Evolutionary conservation across 352 stramenopile genomes (phyloP).

Genomic region (Globisporangium nagaii): DNA sequence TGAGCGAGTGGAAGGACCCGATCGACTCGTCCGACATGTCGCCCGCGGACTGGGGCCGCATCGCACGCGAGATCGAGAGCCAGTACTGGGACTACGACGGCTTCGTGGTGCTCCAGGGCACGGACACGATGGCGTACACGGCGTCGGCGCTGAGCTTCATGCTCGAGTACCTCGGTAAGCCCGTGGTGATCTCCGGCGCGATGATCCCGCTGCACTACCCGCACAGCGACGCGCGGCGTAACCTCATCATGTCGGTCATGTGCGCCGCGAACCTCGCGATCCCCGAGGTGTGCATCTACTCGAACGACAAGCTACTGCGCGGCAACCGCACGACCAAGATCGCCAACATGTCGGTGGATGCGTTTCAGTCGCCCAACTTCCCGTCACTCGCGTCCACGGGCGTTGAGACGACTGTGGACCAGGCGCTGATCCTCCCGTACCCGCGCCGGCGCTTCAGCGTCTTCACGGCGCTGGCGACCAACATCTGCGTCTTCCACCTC

Average conservation of each 20-base stretch:
- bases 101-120: constrained; percentile 97
- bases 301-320: constrained; percentile 93
- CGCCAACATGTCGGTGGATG: constrained; percentile 91
- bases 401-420: constrained; percentile 90
- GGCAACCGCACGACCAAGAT: constrained; percentile 96
- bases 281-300: constrained; percentile 92
- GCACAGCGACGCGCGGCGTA: constrained; percentile 95
- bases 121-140: constrained; percentile 98
- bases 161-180: constrained; percentile 96
- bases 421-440: constrained; percentile 87
- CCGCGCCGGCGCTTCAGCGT: constrained; percentile 83
- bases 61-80: constrained; percentile 92
- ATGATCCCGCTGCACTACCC: constrained; percentile 96
- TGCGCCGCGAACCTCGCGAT: constrained; percentile 73
- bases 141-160: constrained; percentile 95
- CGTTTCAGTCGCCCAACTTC: constrained; percentile 97
- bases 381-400: constrained; percentile 91
- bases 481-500: constrained; percentile 91
- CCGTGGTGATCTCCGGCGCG: constrained; percentile 92
- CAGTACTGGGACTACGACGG: constrained; percentile 95
- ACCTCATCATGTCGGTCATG: constrained; percentile 95
- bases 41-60: constrained; percentile 87
- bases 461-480: constrained; percentile 89
- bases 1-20: constrained; percentile 73
- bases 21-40: constrained; percentile 90